Percentiles rank a stretch among this genome's conserved stretches.
These are phyloP conservation scores for Leishmania amazonensis DNA, from an alignment of 208 protist species.

Conservation along the genomic window DNA sequence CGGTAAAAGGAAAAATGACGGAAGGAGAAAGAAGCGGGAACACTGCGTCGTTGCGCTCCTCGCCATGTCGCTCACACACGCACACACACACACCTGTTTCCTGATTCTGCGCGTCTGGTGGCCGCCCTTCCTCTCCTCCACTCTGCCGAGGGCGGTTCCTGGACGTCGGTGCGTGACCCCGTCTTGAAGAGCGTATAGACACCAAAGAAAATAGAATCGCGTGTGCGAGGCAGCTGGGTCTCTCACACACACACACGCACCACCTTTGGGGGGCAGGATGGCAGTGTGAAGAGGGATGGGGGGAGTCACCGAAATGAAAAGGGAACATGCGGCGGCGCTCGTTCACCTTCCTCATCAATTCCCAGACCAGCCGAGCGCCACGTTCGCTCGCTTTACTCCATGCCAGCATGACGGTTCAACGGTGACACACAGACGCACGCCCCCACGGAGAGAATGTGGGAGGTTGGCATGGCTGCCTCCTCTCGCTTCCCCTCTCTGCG, in stretches of 20 bases:
- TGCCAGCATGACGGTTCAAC: not conserved
- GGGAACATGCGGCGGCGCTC: not conserved
- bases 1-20: not conserved
- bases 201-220: not conserved
- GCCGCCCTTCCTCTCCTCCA: not conserved
- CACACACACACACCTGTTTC: not conserved
- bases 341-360: not conserved
- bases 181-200: not conserved
- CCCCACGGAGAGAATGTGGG: not conserved
- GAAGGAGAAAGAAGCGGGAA: not conserved
- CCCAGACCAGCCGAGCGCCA: not conserved
- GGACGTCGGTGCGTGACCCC: not conserved
- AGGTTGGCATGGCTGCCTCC: not conserved
- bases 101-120: not conserved
- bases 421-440: slow-evolving; percentile 3
- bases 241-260: slow-evolving; percentile 2
- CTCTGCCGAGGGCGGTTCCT: not conserved
- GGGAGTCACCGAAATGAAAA: not conserved
- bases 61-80: not conserved
- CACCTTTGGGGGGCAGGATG: not conserved
- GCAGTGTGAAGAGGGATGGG: not conserved
- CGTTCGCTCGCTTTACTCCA: not conserved
- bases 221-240: not conserved
- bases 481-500: not conserved
- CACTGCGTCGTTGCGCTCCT: not conserved